Evolutionary conservation across 345 rosid species (phyloP).

Genomic region (Trapa incisa): DNA sequence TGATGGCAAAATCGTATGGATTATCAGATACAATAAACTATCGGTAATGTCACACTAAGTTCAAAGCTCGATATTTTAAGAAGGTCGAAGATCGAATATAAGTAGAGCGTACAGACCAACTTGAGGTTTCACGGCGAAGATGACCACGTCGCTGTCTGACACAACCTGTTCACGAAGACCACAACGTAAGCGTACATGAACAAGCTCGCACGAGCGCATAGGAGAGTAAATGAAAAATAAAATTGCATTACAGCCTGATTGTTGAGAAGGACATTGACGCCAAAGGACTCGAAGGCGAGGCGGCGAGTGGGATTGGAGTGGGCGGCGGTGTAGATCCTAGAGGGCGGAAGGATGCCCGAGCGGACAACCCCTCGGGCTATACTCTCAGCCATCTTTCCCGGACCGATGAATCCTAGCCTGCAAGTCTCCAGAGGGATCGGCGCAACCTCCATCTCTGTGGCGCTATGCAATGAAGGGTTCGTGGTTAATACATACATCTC

Average conservation of each 20-base stretch:
- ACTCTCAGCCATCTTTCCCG: constrained; percentile 92
- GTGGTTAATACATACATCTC: too few species aligned
- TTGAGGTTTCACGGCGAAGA: constrained; percentile 90
- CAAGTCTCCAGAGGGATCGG: constrained; percentile 37
- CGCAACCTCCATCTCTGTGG: constrained; percentile 26
- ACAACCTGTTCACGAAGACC: constrained; percentile 43
- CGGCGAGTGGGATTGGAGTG: constrained; percentile 54
- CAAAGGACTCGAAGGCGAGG: constrained; percentile 53
- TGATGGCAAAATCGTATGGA: neutral
- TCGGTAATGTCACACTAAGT: neutral
- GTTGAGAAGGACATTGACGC: constrained; percentile 35
- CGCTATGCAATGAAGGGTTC: too few species aligned
- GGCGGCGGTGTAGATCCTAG: constrained; percentile 53
- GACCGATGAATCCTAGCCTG: constrained; percentile 68
- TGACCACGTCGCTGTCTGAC: constrained; percentile 59
- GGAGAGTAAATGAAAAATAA: neutral
- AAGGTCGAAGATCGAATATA: neutral
- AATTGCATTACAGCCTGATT: constrained; percentile 35
- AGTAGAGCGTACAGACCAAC: constrained; percentile 30
- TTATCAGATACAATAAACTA: neutral
- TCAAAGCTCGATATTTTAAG: neutral
- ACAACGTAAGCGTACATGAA: neutral
- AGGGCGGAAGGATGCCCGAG: constrained; percentile 58
- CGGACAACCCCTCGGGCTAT: constrained; percentile 70
- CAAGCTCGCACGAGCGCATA: neutral